Evolutionary conservation across 2,329 filamentous ascomycete genomes (phyloP), one percentile per base, ranked within the genome.

Genomic region (Colletotrichum tofieldiae): DNA sequence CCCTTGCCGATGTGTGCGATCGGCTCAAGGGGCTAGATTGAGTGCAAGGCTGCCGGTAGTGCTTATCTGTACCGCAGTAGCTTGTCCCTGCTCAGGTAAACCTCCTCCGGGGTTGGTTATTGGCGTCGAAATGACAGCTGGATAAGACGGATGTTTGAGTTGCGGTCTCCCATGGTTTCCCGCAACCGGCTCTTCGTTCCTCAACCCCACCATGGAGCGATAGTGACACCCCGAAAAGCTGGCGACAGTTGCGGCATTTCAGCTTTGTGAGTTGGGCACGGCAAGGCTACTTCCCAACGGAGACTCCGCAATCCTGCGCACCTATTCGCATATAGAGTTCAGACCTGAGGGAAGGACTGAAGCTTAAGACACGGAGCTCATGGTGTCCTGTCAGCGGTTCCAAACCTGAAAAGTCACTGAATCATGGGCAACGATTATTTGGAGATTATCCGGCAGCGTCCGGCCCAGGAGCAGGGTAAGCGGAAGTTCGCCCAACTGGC

Each of bases 361-460:
- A 64, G 29, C 45, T 68, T n/a, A 41, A 37, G 43, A 68, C 59
- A 72, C 56, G 47, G 65, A 64, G 56, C 64, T 52, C 35, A 20
- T 3, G 39, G 43, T 47, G 58, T 11, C 59, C 45, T 26, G 65
- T 45, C 52, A 29, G 52, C 37, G 45, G 32, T 35, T 72, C 23
- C 52, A 32, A 54, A 2, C 14, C 9, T 20, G 32, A 51, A 9
- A 51, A 35, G 37, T 41, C 11, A 29, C 64, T 12, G 55, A 58
- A n/a, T 71, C 43, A 37, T 47, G 29, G 6, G 35, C 65, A 64
- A 56, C 29, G 45, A 43, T 43, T 32, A 45, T 60, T 29, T 32
- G 65, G 3, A 39, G 26, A 26, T n/a, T 35, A 32, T 26, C 32
- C 29, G 56, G 2, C 18, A 18, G 23, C 16, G 9, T 45, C 29